These are phyloP conservation scores for Gloeostereum incarnatum DNA, from an alignment of 768 basidiomycete species.

Conservation along the genomic window DNA sequence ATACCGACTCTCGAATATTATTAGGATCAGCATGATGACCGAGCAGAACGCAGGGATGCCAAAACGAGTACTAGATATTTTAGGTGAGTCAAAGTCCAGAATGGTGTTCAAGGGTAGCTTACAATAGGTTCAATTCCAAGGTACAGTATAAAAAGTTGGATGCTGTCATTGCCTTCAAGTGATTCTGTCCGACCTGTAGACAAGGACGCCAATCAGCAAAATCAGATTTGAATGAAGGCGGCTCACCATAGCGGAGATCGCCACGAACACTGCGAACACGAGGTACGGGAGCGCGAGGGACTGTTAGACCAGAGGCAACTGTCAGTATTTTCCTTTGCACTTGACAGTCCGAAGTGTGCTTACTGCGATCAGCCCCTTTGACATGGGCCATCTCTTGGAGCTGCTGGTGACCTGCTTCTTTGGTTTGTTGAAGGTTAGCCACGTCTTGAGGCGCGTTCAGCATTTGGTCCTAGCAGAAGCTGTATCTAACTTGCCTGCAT, in stretches of 20 bases:
- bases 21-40: slow-evolving; percentile 24
- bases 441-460: no score
- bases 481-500: slow-evolving; percentile 29
- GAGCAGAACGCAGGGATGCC: slow-evolving; percentile 37
- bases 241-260: slow-evolving; percentile 28
- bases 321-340: no score
- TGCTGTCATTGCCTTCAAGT: slow-evolving; percentile 15
- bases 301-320: slow-evolving; percentile 14
- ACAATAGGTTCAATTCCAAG: slow-evolving; percentile 24
- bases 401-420: no score
- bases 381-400: no score
- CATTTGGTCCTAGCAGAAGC: no score
- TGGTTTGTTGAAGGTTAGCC: no score
- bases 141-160: slow-evolving; percentile 45
- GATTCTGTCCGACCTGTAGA: slow-evolving; percentile 9
- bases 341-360: no score
- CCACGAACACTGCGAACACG: slow-evolving; percentile 29
- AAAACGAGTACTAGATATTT: slow-evolving; percentile 14
- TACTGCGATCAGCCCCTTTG: no score
- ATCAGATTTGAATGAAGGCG: slow-evolving; percentile 2
- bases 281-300: slow-evolving; percentile 22
- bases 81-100: neutral
- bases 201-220: slow-evolving; percentile 8
- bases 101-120: slow-evolving; percentile 11
- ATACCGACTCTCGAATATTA: slow-evolving; percentile 34